Conservation (phyloP, 495 filamentous ascomycete species). For the Beverwykella pulmonaria region DNA sequence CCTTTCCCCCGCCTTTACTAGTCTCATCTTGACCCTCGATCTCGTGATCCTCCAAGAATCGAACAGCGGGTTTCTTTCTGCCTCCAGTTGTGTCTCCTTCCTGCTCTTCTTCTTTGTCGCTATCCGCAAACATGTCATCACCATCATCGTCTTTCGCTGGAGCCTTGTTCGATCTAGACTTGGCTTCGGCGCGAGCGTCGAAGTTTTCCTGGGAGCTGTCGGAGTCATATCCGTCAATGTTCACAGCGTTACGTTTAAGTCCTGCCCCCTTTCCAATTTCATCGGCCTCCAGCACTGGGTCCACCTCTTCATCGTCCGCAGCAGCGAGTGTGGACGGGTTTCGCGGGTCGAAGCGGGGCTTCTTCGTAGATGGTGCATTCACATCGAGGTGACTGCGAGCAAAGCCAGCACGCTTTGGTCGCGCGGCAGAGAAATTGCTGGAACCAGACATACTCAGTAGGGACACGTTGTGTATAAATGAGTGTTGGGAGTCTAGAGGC, state of each 20-base stretch:
- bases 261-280: constrained; percentile 82
- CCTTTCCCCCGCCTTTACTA: constrained; percentile 71
- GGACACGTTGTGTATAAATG: background rate
- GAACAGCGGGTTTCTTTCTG: constrained; percentile 31
- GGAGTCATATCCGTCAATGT: constrained; percentile 94
- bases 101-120: constrained; percentile 56
- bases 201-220: constrained; percentile 94
- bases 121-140: constrained; percentile 92
- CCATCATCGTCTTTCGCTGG: constrained; percentile 51
- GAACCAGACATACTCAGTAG: constrained; percentile 18
- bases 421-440: constrained; percentile 52
- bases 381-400: constrained; percentile 62
- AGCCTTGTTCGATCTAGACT: constrained; percentile 56
- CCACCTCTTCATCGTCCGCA: constrained; percentile 63
- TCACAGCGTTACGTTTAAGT: constrained; percentile 87
- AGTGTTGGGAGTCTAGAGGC: background rate
- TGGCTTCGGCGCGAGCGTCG: constrained; percentile 65
- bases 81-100: constrained; percentile 2
- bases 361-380: constrained; percentile 63
- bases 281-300: constrained; percentile 77
- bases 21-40: constrained; percentile 83
- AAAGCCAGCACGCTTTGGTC: constrained; percentile 80
- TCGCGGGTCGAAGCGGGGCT: constrained; percentile 90
- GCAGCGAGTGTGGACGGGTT: constrained; percentile 90
- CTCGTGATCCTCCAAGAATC: constrained; percentile 40